Conservation (phyloP, 2,329 filamentous ascomycete species). For the Teratosphaeriaceae sp. region DNA sequence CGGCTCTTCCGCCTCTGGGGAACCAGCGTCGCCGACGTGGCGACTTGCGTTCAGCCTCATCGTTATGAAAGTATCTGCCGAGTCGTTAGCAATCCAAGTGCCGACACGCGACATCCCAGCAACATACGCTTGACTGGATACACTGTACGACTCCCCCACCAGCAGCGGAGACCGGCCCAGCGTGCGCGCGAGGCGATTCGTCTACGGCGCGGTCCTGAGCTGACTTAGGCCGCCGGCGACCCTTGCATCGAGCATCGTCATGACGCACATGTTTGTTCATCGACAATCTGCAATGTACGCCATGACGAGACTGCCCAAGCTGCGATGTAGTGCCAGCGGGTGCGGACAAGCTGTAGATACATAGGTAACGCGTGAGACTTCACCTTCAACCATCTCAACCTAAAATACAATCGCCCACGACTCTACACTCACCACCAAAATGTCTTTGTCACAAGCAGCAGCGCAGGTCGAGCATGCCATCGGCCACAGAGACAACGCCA, state of each 20-base stretch:
- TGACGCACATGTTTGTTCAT: background rate
- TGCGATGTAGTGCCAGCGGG: no score
- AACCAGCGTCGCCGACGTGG: background rate
- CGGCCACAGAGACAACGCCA: slow-evolving; percentile 60
- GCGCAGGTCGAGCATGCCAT: slow-evolving; percentile 58
- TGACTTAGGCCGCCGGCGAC: background rate
- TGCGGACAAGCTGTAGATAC: no score
- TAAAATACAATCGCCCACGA: no score
- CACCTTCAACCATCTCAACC: no score
- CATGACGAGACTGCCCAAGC: no score
- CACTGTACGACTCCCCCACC: background rate
- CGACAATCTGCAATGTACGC: background rate
- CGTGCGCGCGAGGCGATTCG: background rate
- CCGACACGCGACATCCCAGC: no score
- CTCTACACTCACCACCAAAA: no score
- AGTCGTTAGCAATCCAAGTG: no score
- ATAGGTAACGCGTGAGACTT: no score
- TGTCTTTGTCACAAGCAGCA: slow-evolving; percentile 58
- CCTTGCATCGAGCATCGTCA: background rate
- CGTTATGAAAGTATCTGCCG: background rate
- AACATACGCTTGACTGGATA: no score
- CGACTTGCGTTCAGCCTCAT: background rate
- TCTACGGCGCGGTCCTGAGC: background rate
- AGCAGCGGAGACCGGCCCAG: no score
- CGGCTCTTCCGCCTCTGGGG: no score